Evolutionary conservation across 768 basidiomycete genomes (phyloP).

Genomic region (Pleurotus ostreatus): DNA sequence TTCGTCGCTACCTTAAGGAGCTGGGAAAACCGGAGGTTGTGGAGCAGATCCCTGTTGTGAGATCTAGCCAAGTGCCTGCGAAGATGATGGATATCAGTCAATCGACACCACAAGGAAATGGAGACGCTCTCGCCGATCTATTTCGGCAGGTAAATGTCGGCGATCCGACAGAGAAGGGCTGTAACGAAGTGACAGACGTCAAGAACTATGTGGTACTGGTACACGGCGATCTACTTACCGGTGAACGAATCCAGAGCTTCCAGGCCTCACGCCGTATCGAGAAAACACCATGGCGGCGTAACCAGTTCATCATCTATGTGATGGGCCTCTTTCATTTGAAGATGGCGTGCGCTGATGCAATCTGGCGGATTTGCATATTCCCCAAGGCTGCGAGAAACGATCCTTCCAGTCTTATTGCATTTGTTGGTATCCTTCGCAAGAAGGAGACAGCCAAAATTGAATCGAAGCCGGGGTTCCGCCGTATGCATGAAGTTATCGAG

Average conservation of each 20-base stretch:
- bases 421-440: slow-evolving; percentile 20
- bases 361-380: slow-evolving; percentile 20
- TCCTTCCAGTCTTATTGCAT: slow-evolving; percentile 15
- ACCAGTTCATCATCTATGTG: slow-evolving; percentile 16
- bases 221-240: slow-evolving; percentile 20
- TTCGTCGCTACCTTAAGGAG: slow-evolving; percentile 13
- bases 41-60: slow-evolving; percentile 20
- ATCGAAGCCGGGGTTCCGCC: slow-evolving; percentile 27
- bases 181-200: slow-evolving; percentile 1
- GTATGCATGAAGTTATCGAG: slow-evolving; percentile 30
- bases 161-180: slow-evolving; percentile 13
- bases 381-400: slow-evolving; percentile 13
- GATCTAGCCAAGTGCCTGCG: slow-evolving; percentile 16
- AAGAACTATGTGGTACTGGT: slow-evolving; percentile 16
- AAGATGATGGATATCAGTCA: slow-evolving; percentile 18
- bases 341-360: slow-evolving; percentile 24
- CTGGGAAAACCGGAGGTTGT: slow-evolving; percentile 19
- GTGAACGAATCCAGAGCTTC: slow-evolving; percentile 13
- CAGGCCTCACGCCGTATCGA: slow-evolving; percentile 11
- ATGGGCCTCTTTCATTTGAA: slow-evolving; percentile 26
- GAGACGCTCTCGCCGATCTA: slow-evolving; percentile 14
- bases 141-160: slow-evolving; percentile 19
- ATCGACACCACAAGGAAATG: slow-evolving; percentile 18
- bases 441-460: slow-evolving; percentile 26
- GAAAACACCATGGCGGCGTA: slow-evolving; percentile 10